phyloP scores from a whole-genome alignment of 371 early-diverging fungal genomes.

The Mucor circinelloides region DNA sequence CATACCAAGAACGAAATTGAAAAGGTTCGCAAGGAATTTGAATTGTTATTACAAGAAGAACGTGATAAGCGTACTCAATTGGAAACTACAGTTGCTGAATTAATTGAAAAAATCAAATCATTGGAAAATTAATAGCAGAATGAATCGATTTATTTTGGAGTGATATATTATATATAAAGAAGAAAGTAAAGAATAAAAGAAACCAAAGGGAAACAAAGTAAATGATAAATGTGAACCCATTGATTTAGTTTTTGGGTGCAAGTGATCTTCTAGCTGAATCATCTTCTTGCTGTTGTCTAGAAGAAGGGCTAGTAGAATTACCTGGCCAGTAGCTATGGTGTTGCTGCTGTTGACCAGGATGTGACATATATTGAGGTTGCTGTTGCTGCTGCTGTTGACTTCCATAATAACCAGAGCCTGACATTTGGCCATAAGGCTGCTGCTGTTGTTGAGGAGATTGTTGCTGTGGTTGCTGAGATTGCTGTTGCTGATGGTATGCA shows the following conservation, averaged over 20 bases:
- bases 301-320: conserved; percentile 12
- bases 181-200: not conserved
- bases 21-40: conserved; percentile 52
- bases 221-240: not conserved
- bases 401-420: conserved; percentile 17
- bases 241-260: conserved; percentile 11
- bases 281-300: conserved; percentile 18
- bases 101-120: conserved; percentile 40
- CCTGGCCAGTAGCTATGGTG: conserved; percentile 21
- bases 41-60: conserved; percentile 49
- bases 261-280: conserved; percentile 21
- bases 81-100: conserved; percentile 47
- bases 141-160: not conserved
- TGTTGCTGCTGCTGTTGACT: conserved; percentile 20
- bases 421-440: conserved; percentile 16
- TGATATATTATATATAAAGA: conserved; percentile 1
- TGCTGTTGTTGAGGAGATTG: conserved; percentile 17
- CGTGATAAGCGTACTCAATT: conserved; percentile 50
- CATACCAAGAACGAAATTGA: conserved; percentile 63
- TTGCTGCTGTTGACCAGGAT: not conserved
- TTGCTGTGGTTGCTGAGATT: conserved; percentile 5
- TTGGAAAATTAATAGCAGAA: conserved; percentile 20
- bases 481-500: conserved; percentile 15
- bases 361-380: conserved; percentile 14
- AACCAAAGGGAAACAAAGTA: not conserved